A percentile compares a stretch with the other conserved stretches of the same genome.
Conservation (phyloP, 192 early-diverging fungal species). For the Pecoramyces ruminantium region DNA sequence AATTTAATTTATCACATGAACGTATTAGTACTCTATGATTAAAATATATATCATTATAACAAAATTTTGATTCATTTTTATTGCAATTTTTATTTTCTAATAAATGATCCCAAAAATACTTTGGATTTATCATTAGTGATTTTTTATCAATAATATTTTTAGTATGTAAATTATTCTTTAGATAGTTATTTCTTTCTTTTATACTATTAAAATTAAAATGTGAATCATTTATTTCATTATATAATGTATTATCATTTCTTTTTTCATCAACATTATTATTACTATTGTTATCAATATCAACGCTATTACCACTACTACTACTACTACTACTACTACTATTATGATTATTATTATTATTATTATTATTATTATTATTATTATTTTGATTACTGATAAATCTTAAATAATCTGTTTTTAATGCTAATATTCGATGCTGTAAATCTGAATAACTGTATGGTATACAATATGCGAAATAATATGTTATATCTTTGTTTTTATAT, state of each 20-base stretch:
- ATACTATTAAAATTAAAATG: too few species aligned
- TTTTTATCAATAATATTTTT: neutral
- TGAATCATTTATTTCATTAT: too few species aligned
- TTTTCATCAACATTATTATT: too few species aligned
- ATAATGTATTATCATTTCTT: too few species aligned
- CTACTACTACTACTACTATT: too few species aligned
- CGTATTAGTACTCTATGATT: constrained; percentile 4
- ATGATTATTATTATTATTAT: too few species aligned
- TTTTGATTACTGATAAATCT: neutral
- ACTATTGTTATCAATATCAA: too few species aligned
- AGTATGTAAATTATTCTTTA: neutral
- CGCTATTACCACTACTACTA: too few species aligned
- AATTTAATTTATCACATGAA: neutral
- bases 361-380: neutral
- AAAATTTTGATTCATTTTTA: neutral
- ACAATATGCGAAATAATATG: neutral
- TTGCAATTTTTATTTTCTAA: neutral
- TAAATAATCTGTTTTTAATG: neutral
- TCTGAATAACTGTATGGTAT: neutral
- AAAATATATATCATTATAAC: constrained; percentile 3
- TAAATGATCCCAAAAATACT: neutral
- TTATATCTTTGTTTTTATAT: neutral
- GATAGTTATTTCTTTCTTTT: neutral
- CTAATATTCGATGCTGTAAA: neutral
- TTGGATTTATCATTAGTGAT: neutral